Evolutionary conservation across 352 stramenopile genomes (phyloP).

Genomic region (Globisporangium yorkense): DNA sequence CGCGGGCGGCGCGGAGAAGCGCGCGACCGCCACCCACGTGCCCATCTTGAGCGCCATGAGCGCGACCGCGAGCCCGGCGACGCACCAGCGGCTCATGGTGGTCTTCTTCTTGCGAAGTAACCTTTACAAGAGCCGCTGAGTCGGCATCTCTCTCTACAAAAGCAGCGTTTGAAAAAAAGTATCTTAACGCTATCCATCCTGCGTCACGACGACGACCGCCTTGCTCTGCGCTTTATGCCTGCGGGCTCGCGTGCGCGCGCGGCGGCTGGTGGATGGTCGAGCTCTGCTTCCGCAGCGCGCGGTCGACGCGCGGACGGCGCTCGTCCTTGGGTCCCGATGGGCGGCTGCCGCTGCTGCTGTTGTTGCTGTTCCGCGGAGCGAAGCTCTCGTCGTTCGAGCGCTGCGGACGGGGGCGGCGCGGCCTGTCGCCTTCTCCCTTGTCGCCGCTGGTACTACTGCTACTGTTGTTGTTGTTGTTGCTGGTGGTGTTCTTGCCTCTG

Average conservation of each 20-base stretch:
- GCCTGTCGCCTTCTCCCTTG: slow-evolving; percentile 19
- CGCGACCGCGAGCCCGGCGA: slow-evolving; percentile 39
- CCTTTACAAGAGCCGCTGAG: background rate
- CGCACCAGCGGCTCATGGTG: slow-evolving; percentile 25
- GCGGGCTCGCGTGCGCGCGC: slow-evolving; percentile 13
- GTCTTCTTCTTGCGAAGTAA: background rate
- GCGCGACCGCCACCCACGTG: slow-evolving; percentile 42
- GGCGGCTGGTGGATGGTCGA: slow-evolving; percentile 20
- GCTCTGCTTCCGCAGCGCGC: slow-evolving; percentile 30
- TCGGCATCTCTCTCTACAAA: slow-evolving; percentile 12
- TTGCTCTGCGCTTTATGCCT: slow-evolving; percentile 5
- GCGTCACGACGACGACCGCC: too few species aligned
- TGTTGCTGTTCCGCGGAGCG: slow-evolving; percentile 17
- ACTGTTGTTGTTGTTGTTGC: slow-evolving; percentile 16
- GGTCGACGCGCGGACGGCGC: slow-evolving; percentile 30
- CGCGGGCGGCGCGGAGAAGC: slow-evolving; percentile 11
- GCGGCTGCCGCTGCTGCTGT: background rate
- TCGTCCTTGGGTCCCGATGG: slow-evolving; percentile 24
- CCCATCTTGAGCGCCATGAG: slow-evolving; percentile 66
- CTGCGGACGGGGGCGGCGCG: slow-evolving; percentile 25
- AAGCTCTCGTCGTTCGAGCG: slow-evolving; percentile 24
- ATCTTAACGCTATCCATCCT: background rate
- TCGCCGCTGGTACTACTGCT: slow-evolving; percentile 12
- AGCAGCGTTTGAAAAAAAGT: background rate
- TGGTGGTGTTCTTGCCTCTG: slow-evolving; percentile 20